Evolutionary conservation across 179 eudicot genomes (phyloP).

Genomic region (Heliamphora ciliata): DNA sequence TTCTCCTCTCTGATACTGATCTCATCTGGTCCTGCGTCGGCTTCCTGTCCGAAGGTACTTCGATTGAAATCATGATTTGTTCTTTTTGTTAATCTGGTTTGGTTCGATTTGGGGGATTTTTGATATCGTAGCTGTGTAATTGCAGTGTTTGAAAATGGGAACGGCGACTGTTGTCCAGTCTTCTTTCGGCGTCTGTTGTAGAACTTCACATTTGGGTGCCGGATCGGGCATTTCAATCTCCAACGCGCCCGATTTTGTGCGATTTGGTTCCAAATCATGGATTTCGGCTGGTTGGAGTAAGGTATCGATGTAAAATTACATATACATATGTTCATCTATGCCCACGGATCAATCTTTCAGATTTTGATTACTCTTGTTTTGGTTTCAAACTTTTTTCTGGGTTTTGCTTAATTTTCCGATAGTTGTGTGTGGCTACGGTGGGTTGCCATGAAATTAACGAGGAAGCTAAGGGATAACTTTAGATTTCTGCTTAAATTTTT

Average conservation of each 20-base stretch:
- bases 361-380: background rate
- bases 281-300: background rate
- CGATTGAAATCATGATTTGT: background rate
- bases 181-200: slow-evolving; percentile 26
- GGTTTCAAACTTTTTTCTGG: background rate
- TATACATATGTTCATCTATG: background rate
- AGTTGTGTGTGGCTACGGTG: background rate
- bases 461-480: background rate
- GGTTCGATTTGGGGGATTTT: slow-evolving; percentile 10
- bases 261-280: slow-evolving; percentile 4
- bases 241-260: background rate
- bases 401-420: background rate
- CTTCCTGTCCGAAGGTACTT: background rate
- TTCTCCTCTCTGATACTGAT: background rate
- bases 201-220: slow-evolving; percentile 13
- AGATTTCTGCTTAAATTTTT: background rate
- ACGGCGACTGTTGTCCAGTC: slow-evolving; percentile 36
- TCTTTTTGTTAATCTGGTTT: background rate
- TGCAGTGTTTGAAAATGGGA: slow-evolving; percentile 35
- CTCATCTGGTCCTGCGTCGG: background rate
- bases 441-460: background rate
- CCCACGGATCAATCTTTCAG: too few species aligned
- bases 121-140: background rate
- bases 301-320: background rate
- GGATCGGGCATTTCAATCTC: slow-evolving; percentile 1